phyloP scores from a whole-genome alignment of 805 yeast genomes.

The Starmerella etchellsii region DNA sequence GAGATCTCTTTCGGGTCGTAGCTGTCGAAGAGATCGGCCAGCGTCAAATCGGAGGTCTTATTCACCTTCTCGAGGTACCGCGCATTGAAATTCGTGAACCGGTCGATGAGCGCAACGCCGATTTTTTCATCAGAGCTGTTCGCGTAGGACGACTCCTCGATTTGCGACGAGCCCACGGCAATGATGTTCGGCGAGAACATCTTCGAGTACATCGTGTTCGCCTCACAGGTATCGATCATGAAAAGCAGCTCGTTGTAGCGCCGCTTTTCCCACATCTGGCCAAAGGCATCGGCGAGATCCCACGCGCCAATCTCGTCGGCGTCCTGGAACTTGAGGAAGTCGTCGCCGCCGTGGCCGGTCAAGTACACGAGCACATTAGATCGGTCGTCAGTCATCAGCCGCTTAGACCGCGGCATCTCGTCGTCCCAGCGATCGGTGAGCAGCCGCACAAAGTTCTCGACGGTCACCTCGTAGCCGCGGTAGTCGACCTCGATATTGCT shows the following conservation, averaged over 20 bases:
- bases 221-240: slow-evolving; percentile 98
- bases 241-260: slow-evolving; percentile 90
- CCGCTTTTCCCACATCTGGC: slow-evolving; percentile 91
- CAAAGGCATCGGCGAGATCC: slow-evolving; percentile 95
- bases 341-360: slow-evolving; percentile 99
- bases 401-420: slow-evolving; percentile 83
- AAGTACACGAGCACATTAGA: slow-evolving; percentile 86
- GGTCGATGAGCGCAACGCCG: slow-evolving; percentile 95
- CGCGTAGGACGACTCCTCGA: slow-evolving; percentile 84
- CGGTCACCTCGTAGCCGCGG: slow-evolving; percentile 96
- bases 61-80: slow-evolving; percentile 77
- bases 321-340: slow-evolving; percentile 92
- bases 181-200: slow-evolving; percentile 85
- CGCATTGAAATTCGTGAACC: slow-evolving; percentile 84
- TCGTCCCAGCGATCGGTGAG: slow-evolving; percentile 93
- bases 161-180: slow-evolving; percentile 80
- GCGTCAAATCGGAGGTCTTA: slow-evolving; percentile 57
- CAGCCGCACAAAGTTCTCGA: slow-evolving; percentile 84
- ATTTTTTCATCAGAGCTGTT: slow-evolving; percentile 92
- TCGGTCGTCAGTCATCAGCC: slow-evolving; percentile 83
- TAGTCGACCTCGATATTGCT: slow-evolving; percentile 92
- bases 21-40: slow-evolving; percentile 72
- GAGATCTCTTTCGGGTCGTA: slow-evolving; percentile 78
- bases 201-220: slow-evolving; percentile 91
- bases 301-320: slow-evolving; percentile 94